A percentile compares a stretch with the other conserved stretches of the same genome.
Evolutionary conservation across 179 eudicot species (phyloP).

Genomic region (Nepenthes alata): DNA sequence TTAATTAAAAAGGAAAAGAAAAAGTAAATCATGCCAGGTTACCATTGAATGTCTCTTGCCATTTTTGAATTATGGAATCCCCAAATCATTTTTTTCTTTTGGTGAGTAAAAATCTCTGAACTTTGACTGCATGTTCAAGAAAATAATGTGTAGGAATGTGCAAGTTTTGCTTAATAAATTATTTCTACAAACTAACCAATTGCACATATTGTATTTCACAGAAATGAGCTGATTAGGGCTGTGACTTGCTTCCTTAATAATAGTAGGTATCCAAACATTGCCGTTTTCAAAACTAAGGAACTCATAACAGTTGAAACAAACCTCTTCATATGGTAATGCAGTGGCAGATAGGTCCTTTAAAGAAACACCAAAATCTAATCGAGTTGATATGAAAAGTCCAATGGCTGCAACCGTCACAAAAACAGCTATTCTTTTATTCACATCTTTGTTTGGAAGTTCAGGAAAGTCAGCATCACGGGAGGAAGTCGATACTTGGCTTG

Average conservation of each 20-base stretch:
- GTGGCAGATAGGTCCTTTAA: constrained; percentile 71
- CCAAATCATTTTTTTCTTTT: too few relatives aligned
- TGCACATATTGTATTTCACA: too few relatives aligned
- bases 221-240: too few relatives aligned
- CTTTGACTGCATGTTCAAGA: too few relatives aligned
- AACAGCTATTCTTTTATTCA: constrained; percentile 54
- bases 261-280: neutral
- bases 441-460: constrained; percentile 45
- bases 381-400: constrained; percentile 54
- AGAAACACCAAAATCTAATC: constrained; percentile 77
- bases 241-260: too few relatives aligned
- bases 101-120: too few relatives aligned
- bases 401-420: constrained; percentile 54
- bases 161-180: too few relatives aligned
- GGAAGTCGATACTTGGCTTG: constrained; percentile 20
- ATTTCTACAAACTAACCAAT: too few relatives aligned
- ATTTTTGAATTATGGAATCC: too few relatives aligned
- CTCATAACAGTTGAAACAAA: constrained; percentile 13
- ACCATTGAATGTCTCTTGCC: too few relatives aligned
- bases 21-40: neutral
- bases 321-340: constrained; percentile 85
- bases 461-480: constrained; percentile 33
- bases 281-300: neutral
- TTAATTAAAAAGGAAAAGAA: neutral
- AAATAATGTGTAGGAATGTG: too few relatives aligned